Conservation (phyloP, 2,329 filamentous ascomycete genomes). For the Lomentospora prolificans region DNA sequence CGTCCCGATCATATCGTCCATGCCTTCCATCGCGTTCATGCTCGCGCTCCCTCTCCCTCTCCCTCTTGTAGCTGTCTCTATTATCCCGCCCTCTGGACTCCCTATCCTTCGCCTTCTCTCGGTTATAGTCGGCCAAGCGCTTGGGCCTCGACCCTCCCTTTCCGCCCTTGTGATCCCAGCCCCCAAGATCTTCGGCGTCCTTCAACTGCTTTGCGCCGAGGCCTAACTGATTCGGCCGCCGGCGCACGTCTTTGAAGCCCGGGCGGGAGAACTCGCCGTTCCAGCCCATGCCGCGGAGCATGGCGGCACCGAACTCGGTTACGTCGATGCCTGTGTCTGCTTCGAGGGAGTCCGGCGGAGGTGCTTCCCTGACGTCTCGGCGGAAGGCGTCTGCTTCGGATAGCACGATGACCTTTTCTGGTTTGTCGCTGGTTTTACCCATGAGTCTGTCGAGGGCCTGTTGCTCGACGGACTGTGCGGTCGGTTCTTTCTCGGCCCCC, state of each 20-base stretch:
- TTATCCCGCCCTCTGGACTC: slow-evolving; percentile 21
- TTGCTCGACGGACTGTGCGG: slow-evolving; percentile 26
- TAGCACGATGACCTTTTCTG: slow-evolving; percentile 37
- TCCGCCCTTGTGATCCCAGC: slow-evolving; percentile 64
- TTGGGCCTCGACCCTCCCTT: slow-evolving; percentile 29
- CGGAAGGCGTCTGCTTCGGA: slow-evolving; percentile 61
- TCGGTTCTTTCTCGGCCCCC: slow-evolving; percentile 4
- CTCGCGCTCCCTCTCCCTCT: slow-evolving; percentile 25
- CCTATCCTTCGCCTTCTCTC: slow-evolving; percentile 17
- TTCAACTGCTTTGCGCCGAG: slow-evolving; percentile 80
- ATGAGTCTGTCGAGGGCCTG: slow-evolving; percentile 59
- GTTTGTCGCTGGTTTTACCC: slow-evolving; percentile 34
- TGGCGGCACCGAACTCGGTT: slow-evolving; percentile 85
- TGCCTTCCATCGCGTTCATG: slow-evolving; percentile 19
- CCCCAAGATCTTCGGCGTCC: slow-evolving; percentile 62
- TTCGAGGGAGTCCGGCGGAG: slow-evolving; percentile 65
- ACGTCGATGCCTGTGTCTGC: slow-evolving; percentile 86
- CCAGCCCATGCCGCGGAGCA: slow-evolving; percentile 93
- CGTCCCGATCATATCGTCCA: slow-evolving; percentile 11
- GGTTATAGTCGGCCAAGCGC: slow-evolving; percentile 39
- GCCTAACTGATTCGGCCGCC: slow-evolving; percentile 71
- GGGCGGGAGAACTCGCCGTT: slow-evolving; percentile 54
- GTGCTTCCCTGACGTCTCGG: slow-evolving; percentile 60
- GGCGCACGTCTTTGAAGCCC: slow-evolving; percentile 52
- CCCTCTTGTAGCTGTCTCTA: slow-evolving; percentile 30